Evolutionary conservation across 1,284 basidiomycete species (phyloP).

Genomic region (Erythrobasidium hasegawianum): DNA sequence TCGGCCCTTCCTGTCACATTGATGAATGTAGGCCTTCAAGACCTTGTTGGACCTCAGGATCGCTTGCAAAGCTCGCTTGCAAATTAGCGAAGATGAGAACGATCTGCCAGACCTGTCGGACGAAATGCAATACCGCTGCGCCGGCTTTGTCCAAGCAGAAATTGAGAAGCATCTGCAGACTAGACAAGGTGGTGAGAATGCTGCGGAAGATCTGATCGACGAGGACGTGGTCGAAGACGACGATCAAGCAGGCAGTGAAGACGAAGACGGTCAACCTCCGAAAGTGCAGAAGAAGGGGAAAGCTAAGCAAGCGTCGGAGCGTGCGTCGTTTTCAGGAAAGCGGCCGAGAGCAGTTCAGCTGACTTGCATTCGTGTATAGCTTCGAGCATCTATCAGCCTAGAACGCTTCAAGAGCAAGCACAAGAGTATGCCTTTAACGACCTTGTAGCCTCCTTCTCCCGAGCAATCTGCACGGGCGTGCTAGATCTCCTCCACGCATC

Average conservation of each 20-base stretch:
- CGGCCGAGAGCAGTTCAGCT: no score
- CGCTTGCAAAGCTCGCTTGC: conserved; percentile 59
- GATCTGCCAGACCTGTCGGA: conserved; percentile 57
- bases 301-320: not conserved
- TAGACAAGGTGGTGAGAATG: conserved; percentile 34
- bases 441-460: conserved; percentile 73
- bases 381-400: conserved; percentile 33
- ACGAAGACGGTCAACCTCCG: conserved; percentile 48
- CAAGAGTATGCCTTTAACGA: conserved; percentile 72
- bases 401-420: conserved; percentile 42
- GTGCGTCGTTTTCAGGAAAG: not conserved
- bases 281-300: conserved; percentile 33
- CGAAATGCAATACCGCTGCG: conserved; percentile 73
- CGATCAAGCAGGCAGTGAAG: conserved; percentile 43
- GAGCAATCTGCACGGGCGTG: conserved; percentile 74
- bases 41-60: conserved; percentile 75
- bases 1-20: no score
- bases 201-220: conserved; percentile 41
- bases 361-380: not conserved
- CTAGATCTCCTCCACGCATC: conserved; percentile 74
- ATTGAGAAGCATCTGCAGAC: conserved; percentile 65
- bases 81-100: conserved; percentile 52
- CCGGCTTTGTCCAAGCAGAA: conserved; percentile 78
- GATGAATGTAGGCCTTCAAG: conserved; percentile 76
- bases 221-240: conserved; percentile 42